phyloP scores from a whole-genome alignment of 2,329 filamentous ascomycete species.

The Botrytis porri region DNA sequence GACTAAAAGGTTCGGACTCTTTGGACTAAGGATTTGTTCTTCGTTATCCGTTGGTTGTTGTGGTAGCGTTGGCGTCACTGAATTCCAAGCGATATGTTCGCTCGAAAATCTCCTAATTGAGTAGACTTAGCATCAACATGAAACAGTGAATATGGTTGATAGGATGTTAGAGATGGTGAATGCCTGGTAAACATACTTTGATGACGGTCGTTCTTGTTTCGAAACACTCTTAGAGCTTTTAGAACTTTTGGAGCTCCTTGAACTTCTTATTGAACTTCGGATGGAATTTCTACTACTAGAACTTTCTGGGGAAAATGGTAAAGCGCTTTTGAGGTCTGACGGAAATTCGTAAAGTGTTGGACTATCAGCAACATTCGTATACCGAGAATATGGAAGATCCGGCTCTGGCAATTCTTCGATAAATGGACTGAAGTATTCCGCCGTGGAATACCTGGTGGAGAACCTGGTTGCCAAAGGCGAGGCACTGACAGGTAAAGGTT shows the following conservation, averaged over 20 bases:
- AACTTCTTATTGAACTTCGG: slow-evolving; percentile 19
- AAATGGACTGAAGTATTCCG: slow-evolving; percentile 38
- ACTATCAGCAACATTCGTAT: slow-evolving; percentile 53
- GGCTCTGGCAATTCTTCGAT: slow-evolving; percentile 45
- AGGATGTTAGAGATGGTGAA: not conserved
- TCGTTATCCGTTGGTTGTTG: slow-evolving; percentile 23
- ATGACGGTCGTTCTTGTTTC: slow-evolving; percentile 7
- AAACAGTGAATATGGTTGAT: not conserved
- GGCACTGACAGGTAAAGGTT: slow-evolving; percentile 57
- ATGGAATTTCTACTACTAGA: slow-evolving; percentile 10
- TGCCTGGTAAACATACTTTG: slow-evolving; percentile 19
- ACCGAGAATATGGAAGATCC: slow-evolving; percentile 53
- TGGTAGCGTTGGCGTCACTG: slow-evolving; percentile 24
- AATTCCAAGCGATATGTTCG: slow-evolving; percentile 30
- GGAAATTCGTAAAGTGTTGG: slow-evolving; percentile 61
- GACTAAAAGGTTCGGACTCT: slow-evolving; percentile 31
- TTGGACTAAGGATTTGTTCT: slow-evolving; percentile 22
- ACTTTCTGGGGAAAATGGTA: slow-evolving; percentile 15
- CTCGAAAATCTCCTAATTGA: slow-evolving; percentile 28
- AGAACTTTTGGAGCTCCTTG: not conserved
- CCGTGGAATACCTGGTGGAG: slow-evolving; percentile 49
- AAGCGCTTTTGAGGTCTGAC: slow-evolving; percentile 18
- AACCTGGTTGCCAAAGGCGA: slow-evolving; percentile 51
- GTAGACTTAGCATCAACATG: slow-evolving; percentile 3
- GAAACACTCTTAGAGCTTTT: slow-evolving; percentile 5